Base-by-base conservation (phyloP, 2,329 filamentous ascomycete species). In the Neopestalotiopsis sp. region DNA sequence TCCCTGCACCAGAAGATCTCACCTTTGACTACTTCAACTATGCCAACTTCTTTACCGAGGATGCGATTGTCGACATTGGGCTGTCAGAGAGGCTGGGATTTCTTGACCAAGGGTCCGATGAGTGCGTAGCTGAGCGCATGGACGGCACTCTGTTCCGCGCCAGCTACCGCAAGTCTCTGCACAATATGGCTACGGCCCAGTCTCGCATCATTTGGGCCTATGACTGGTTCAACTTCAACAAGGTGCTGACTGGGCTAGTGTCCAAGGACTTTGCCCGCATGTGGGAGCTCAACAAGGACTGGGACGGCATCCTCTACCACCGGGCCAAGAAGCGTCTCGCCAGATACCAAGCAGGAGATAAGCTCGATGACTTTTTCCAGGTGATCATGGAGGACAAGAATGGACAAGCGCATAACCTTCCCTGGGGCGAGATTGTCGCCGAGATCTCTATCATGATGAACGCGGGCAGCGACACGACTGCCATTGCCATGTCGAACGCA, bases 331-430 rank as follows among this genome's bases (percentile, higher is more conserved):
- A 83, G 57, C 80, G 85, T 0, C 74, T 87, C 17, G 72, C 80
- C 68, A 78, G 85, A 3, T 86, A 87, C 71, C 40, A 64, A 20
- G 78, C 77, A 0, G 87, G 87, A 28, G 87, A 90, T 75, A 85
- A 85, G 70, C 80, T 89, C 0, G 84, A 87, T 58, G 88, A 90
- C 72, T 89, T 90, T 77, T 89, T 90, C 79, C 80, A 84, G 66
- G 81, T 82, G 0, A 75, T 90, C 4, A 87, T 90, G 85, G 84
- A 84, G 10, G 79, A 83, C 65, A 83, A 80, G 67, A 78, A 81
- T n/a, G 83, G 78, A 9, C 75, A 76, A 2, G 76, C 81, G 1
- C 78, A 79, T 40, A 76, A 82, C 45, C 82, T 90, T 1, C 85
- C 88, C 70, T 87, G 82, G 82, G 87, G 88, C 30, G 88, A 90